phyloP scores from a whole-genome alignment of 2,329 filamentous ascomycete genomes.

The Fusarium keratoplasticum region DNA sequence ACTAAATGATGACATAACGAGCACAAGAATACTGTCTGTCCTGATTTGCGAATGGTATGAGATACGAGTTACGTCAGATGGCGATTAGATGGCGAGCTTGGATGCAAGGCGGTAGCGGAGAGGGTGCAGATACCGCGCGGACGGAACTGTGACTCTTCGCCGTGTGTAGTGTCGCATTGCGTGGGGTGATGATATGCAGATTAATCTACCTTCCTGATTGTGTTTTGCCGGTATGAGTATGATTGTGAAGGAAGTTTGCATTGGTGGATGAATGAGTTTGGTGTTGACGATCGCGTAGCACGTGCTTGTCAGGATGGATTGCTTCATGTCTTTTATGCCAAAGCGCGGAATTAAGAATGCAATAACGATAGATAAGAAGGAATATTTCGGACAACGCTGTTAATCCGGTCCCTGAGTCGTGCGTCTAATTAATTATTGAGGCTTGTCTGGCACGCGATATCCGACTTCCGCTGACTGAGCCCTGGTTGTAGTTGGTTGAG shows the following conservation, averaged over 20 bases:
- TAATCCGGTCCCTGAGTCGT: not conserved
- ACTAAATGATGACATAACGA: constrained; percentile 6
- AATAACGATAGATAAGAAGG: not conserved
- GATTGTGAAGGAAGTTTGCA: not conserved
- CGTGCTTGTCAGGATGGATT: constrained; percentile 11
- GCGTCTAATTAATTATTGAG: not conserved
- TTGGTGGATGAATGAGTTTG: not conserved
- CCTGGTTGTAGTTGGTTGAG: not conserved
- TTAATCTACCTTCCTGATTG: not conserved
- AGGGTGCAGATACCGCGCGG: not conserved
- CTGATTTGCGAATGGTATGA: not conserved
- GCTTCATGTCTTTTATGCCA: constrained; percentile 2
- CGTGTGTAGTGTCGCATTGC: not conserved
- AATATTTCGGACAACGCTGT: not conserved
- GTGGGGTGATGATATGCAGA: not conserved
- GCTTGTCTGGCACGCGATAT: not conserved
- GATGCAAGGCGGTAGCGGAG: not conserved
- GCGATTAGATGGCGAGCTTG: not conserved
- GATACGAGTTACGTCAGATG: not conserved
- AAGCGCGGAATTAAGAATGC: not conserved
- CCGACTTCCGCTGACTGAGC: not conserved
- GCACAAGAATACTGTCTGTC: not conserved
- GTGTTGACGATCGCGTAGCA: constrained; percentile 1
- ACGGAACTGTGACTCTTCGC: not conserved
- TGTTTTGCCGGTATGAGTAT: not conserved